A percentile compares a stretch with the other conserved stretches of the same genome.
Conservation (phyloP, 305 asterid genomes). For the Andrographis paniculata region DNA sequence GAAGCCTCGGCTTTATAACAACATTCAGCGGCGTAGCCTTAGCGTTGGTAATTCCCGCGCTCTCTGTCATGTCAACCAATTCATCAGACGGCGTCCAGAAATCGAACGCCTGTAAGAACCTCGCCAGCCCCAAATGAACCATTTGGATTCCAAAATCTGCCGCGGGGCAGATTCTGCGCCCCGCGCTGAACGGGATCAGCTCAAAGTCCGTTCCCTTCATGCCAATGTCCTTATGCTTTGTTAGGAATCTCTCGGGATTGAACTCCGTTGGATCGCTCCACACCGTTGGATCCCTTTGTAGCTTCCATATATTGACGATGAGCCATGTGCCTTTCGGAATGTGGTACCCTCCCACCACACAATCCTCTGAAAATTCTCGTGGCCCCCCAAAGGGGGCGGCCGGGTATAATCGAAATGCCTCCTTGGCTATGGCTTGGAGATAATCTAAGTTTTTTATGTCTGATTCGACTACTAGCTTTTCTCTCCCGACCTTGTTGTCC, state of each 20-base stretch:
- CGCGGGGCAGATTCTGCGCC: slow-evolving; percentile 25
- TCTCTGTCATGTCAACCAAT: slow-evolving; percentile 33
- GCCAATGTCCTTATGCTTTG: not conserved
- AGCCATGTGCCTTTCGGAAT: slow-evolving; percentile 24
- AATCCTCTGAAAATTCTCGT: slow-evolving; percentile 11
- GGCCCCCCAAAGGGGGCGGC: slow-evolving; percentile 16
- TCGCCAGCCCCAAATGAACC: slow-evolving; percentile 18
- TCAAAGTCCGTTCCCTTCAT: slow-evolving; percentile 20
- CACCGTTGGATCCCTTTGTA: slow-evolving; percentile 20
- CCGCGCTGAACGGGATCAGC: slow-evolving; percentile 28
- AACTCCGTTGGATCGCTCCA: slow-evolving; percentile 18
- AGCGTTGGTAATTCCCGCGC: slow-evolving; percentile 26
- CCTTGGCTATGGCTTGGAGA: slow-evolving; percentile 20
- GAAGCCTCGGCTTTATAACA: slow-evolving; percentile 30
- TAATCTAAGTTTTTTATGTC: slow-evolving; percentile 17
- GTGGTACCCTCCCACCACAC: slow-evolving; percentile 18
- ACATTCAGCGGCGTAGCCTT: slow-evolving; percentile 38
- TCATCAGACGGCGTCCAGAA: slow-evolving; percentile 1
- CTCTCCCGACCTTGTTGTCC: slow-evolving; percentile 12
- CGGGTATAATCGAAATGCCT: slow-evolving; percentile 18
- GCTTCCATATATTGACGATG: slow-evolving; percentile 19
- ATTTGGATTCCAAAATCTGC: slow-evolving; percentile 13
- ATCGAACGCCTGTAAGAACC: slow-evolving; percentile 20
- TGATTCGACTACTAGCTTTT: slow-evolving; percentile 10
- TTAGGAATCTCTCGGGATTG: slow-evolving; percentile 22